Percentiles rank a stretch among this genome's conserved stretches.
These are phyloP conservation scores for Daldinia vernicosa DNA, from an alignment of 495 filamentous ascomycete genomes.

Conservation along the genomic window DNA sequence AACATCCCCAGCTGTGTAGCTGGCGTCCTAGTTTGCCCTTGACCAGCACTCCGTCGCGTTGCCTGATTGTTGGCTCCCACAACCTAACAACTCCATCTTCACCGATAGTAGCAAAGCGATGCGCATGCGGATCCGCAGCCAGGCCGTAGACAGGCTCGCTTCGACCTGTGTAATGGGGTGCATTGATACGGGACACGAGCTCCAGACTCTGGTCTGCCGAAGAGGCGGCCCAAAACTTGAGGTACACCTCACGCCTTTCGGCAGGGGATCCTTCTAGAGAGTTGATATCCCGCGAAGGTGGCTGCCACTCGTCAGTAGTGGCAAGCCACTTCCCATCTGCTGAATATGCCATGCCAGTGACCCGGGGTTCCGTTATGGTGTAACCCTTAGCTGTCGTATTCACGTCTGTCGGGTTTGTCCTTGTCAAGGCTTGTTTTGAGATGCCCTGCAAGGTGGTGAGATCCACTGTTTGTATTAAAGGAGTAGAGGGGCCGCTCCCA, in stretches of 20 bases:
- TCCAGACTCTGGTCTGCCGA: constrained; percentile 70
- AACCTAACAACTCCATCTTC: constrained; percentile 77
- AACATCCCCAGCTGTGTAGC: constrained; percentile 77
- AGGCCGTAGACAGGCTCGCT: constrained; percentile 74
- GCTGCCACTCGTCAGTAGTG: constrained; percentile 89
- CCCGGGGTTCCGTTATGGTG: constrained; percentile 74
- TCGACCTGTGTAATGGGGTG: constrained; percentile 70
- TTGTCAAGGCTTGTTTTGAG: constrained; percentile 83
- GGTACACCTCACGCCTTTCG: constrained; percentile 73
- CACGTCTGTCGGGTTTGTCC: constrained; percentile 84
- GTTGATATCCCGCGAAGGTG: constrained; percentile 69
- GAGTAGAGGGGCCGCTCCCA: constrained; percentile 53
- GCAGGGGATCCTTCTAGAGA: constrained; percentile 54
- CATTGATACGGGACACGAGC: constrained; percentile 80
- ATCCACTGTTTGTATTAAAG: constrained; percentile 80
- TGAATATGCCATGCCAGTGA: constrained; percentile 75
- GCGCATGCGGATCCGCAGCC: constrained; percentile 67
- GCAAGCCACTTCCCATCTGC: constrained; percentile 89
- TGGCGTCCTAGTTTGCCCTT: constrained; percentile 61
- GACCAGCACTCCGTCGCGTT: constrained; percentile 68
- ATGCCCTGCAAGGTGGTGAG: constrained; percentile 74
- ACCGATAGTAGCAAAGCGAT: constrained; percentile 84
- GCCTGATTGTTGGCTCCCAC: constrained; percentile 75
- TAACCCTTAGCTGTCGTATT: constrained; percentile 75
- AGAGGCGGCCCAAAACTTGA: constrained; percentile 92